Percentiles rank a stretch among this genome's conserved stretches.
Evolutionary conservation across 805 yeast species (phyloP).

Genomic region (Myxozyma geophila): DNA sequence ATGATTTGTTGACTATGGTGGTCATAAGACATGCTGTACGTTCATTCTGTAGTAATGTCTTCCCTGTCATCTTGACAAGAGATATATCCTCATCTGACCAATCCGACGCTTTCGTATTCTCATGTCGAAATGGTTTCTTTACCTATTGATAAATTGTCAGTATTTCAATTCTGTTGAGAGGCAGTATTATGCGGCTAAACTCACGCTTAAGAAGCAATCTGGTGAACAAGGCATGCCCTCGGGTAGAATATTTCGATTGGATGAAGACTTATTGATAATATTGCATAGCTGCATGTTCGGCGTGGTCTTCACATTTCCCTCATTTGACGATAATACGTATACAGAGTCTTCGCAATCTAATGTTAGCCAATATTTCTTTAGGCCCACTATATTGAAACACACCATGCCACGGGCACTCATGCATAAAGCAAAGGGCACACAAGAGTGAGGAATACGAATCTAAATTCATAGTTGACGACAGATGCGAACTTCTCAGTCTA

Average conservation of each 20-base stretch:
- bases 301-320: constrained; percentile 19
- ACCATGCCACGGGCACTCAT: constrained; percentile 37
- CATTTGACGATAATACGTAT: constrained; percentile 10
- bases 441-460: constrained; percentile 34
- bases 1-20: constrained; percentile 22
- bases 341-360: constrained; percentile 3
- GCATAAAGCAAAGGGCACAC: constrained; percentile 32
- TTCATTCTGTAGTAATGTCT: constrained; percentile 21
- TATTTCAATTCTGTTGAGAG: too few relatives aligned
- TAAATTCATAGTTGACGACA: constrained; percentile 15
- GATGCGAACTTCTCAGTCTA: constrained; percentile 28
- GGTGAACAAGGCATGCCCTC: constrained; percentile 24
- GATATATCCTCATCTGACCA: constrained; percentile 32
- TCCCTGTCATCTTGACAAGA: constrained; percentile 28
- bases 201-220: constrained; percentile 22
- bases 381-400: not conserved
- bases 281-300: constrained; percentile 9
- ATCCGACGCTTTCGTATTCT: not conserved
- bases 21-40: constrained; percentile 27
- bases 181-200: not conserved
- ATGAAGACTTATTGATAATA: constrained; percentile 16
- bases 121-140: not conserved
- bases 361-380: not conserved
- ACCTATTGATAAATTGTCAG: not conserved
- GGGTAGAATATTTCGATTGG: constrained; percentile 22